phyloP scores from a whole-genome alignment of 2,329 filamentous ascomycete genomes.

The Claviceps maximensis region DNA sequence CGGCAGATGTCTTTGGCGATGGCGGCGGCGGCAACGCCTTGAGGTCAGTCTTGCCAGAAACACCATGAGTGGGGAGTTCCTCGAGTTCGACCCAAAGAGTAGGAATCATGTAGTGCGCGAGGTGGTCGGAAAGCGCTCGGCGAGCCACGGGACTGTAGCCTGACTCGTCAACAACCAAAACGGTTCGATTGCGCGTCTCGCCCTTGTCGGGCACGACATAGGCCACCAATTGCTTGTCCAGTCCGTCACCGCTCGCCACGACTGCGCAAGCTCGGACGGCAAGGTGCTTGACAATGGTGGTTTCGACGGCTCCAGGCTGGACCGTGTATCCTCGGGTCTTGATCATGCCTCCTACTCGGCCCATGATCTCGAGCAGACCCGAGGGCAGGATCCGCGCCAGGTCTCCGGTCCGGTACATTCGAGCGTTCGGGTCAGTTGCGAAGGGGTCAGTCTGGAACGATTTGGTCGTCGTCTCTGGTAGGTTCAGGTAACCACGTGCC shows the following conservation, averaged over 20 bases:
- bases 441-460: conserved; percentile 58
- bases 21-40: conserved; percentile 57
- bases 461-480: conserved; percentile 63
- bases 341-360: conserved; percentile 67
- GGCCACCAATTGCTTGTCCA: conserved; percentile 63
- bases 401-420: conserved; percentile 66
- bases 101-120: conserved; percentile 77
- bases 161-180: conserved; percentile 53
- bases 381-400: conserved; percentile 52
- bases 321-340: conserved; percentile 69
- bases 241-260: conserved; percentile 58
- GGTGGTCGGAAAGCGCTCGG: conserved; percentile 47
- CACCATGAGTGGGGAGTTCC: conserved; percentile 58
- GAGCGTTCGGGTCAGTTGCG: conserved; percentile 40
- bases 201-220: conserved; percentile 61
- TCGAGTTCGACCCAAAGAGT: conserved; percentile 63
- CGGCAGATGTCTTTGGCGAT: conserved; percentile 31
- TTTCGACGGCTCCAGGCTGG: conserved; percentile 64
- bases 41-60: conserved; percentile 67
- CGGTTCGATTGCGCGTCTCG: conserved; percentile 40
- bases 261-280: conserved; percentile 62
- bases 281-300: conserved; percentile 54
- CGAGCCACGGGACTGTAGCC: conserved; percentile 60
- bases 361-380: conserved; percentile 61
- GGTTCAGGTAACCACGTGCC: conserved; percentile 65